A percentile compares a stretch with the other conserved stretches of the same genome.
These are phyloP conservation scores for Aegilops longissima DNA, from an alignment of 176 grass and related monocot genomes.

Conservation along the genomic window DNA sequence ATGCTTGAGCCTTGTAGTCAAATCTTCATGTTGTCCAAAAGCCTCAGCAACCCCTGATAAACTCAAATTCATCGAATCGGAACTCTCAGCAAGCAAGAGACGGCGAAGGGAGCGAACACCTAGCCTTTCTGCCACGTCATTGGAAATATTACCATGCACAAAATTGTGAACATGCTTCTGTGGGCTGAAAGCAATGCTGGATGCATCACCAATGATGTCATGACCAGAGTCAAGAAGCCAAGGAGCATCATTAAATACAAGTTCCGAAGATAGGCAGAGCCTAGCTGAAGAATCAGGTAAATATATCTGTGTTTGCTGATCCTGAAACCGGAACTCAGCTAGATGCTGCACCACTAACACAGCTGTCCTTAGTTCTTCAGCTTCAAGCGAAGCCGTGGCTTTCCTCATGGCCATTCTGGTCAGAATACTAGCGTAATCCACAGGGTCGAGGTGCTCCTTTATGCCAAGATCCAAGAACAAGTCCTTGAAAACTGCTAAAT, in stretches of 20 bases:
- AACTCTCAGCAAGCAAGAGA: constrained; percentile 95
- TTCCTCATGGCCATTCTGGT: constrained; percentile 82
- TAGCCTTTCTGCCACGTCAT: constrained; percentile 92
- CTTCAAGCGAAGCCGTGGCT: constrained; percentile 61
- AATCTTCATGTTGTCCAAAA: constrained; percentile 96
- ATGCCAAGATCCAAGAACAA: constrained; percentile 92
- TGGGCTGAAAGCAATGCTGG: constrained; percentile 51
- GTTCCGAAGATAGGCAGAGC: constrained; percentile 81
- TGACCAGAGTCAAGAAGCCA: constrained; percentile 82
- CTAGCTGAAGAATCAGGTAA: constrained; percentile 87
- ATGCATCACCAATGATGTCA: constrained; percentile 46
- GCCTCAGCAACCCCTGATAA: constrained; percentile 96
- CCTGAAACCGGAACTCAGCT: constrained; percentile 79
- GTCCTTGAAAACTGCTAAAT: constrained; percentile 94
- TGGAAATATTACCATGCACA: constrained; percentile 97
- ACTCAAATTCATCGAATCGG: constrained; percentile 96
- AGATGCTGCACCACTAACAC: constrained; percentile 89
- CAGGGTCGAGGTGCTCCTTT: constrained; percentile 71
- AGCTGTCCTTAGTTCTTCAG: constrained; percentile 75
- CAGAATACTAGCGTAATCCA: constrained; percentile 90
- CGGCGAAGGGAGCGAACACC: constrained; percentile 93
- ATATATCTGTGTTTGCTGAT: constrained; percentile 77
- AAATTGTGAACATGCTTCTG: constrained; percentile 85
- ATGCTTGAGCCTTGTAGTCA: constrained; percentile 94
- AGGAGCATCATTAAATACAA: constrained; percentile 97